Conservation (phyloP, 805 yeast species). For the Starmerella stellata region DNA sequence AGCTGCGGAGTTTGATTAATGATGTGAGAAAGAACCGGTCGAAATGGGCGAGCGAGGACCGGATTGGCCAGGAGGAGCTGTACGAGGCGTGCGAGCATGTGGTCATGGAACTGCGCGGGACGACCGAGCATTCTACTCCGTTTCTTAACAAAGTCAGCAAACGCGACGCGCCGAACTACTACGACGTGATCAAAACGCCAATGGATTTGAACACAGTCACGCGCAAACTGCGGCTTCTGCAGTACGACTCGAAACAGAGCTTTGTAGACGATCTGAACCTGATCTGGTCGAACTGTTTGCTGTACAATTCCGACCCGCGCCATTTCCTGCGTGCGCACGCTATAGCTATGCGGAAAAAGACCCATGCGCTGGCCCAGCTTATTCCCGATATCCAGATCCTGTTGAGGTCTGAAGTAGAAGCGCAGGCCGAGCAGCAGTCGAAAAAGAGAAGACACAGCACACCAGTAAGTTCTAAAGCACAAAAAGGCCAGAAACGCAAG, state of each 20-base stretch:
- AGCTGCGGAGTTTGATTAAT: constrained; percentile 64
- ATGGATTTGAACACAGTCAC: constrained; percentile 93
- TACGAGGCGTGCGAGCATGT: constrained; percentile 97
- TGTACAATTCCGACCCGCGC: constrained; percentile 85
- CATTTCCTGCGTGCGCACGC: constrained; percentile 87
- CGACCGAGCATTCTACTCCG: constrained; percentile 92
- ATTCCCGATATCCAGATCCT: constrained; percentile 78
- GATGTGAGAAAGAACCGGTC: constrained; percentile 91
- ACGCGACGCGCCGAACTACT: constrained; percentile 94
- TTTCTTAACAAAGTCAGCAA: constrained; percentile 90
- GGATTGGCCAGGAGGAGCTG: constrained; percentile 91
- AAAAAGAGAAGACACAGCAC: constrained; percentile 3
- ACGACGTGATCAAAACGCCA: constrained; percentile 72
- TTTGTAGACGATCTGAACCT: constrained; percentile 92
- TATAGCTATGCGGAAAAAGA: constrained; percentile 83
- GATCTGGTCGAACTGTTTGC: constrained; percentile 86
- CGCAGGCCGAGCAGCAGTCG: constrained; percentile 22
- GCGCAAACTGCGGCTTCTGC: constrained; percentile 68
- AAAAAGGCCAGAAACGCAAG: constrained; percentile 11
- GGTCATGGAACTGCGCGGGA: constrained; percentile 69
- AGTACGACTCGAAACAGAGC: constrained; percentile 66
- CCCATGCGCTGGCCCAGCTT: constrained; percentile 53
- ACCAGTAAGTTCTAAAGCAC: neutral
- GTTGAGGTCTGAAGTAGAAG: constrained; percentile 28
- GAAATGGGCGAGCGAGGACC: constrained; percentile 92